Base-by-base conservation (phyloP, 352 stramenopile species). In the Saprolegnia diclina region DNA sequence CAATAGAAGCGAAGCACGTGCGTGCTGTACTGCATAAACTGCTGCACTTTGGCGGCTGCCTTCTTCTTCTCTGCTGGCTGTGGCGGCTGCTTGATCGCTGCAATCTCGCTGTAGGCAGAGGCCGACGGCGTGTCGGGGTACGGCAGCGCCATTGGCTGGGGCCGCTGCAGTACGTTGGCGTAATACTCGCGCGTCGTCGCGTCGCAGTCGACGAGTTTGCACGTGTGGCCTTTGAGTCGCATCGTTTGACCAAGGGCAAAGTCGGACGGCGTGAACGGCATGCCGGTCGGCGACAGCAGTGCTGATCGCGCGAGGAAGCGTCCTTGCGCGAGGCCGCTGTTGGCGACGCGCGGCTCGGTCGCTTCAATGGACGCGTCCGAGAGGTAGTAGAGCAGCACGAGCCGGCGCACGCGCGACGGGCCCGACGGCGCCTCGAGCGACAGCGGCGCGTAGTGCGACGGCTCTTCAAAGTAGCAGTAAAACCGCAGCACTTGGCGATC, bases 1-100 rank as follows among this genome's bases (percentile, higher is more conserved):
- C 91, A 90, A 73, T 83, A 96, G 74, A 98, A 98, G 26, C 89
- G 77, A 53, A 98, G 79, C 26, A 97, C 90, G 37, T 95, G 88
- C 59, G 89, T 83, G 57, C 87, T 85, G 62, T 88, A 76, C 44
- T 87, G 77, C 67, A 89, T 80, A 69, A 92, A 92, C 73, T 91
- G 88, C 62, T 84, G 82, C 44, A 80, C 77, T 6, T 75, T 67
- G 52, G 87, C 80, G 13, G 76, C 72, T 19, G 77, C 75, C 53
- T 77, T 87, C 26, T 76, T 74, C 35, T 56, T 67, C 32, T 68
- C 53, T 0, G 71, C 1, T 55, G 65, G 22, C 10, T 62, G 42
- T 19, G 84, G 64, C 45, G 76, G 63, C 5, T 71, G 61, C 37
- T 90, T 91, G 19, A 89, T 76, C 7, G 74, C 70, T 5, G 87